Percentiles rank a stretch among this genome's conserved stretches.
Evolutionary conservation across 1,284 basidiomycete species (phyloP).

Genomic region (Porogramme epimiltina): DNA sequence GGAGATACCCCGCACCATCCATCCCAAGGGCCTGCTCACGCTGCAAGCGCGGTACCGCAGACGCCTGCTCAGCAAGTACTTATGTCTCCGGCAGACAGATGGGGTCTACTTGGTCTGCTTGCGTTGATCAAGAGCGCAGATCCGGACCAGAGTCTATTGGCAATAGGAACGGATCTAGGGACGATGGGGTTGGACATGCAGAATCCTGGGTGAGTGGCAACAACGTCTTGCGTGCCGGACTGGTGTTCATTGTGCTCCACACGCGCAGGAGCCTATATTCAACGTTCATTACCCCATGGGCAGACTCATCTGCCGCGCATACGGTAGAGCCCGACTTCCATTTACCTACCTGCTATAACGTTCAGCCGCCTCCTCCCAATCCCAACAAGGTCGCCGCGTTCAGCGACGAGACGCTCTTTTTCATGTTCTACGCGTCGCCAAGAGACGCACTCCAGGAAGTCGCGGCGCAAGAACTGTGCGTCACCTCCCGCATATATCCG

Average conservation of each 20-base stretch:
- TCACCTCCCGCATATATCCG: slow-evolving; percentile 21
- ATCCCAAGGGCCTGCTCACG: slow-evolving; percentile 29
- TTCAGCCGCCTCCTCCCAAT: slow-evolving; percentile 88
- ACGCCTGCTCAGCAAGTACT: slow-evolving; percentile 96
- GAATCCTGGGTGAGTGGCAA: slow-evolving; percentile 69
- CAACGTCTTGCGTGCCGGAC: no score
- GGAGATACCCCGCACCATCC: slow-evolving; percentile 32
- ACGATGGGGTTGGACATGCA: slow-evolving; percentile 93
- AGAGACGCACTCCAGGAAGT: slow-evolving; percentile 94
- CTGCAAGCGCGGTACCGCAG: slow-evolving; percentile 50
- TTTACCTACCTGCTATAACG: slow-evolving; percentile 92
- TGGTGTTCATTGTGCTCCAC: background rate
- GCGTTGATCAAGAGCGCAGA: slow-evolving; percentile 93
- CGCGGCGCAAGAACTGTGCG: slow-evolving; percentile 93
- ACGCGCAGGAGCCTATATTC: slow-evolving; percentile 79
- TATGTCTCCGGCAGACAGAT: slow-evolving; percentile 92
- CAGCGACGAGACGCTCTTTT: slow-evolving; percentile 97
- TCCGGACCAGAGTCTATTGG: slow-evolving; percentile 83
- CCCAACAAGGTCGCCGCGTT: slow-evolving; percentile 88
- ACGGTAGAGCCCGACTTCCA: slow-evolving; percentile 91
- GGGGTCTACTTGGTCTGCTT: slow-evolving; percentile 89
- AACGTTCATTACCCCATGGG: slow-evolving; percentile 96
- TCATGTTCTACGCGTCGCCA: slow-evolving; percentile 97
- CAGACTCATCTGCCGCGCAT: slow-evolving; percentile 83
- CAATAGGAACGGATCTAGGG: slow-evolving; percentile 91